Evolutionary conservation across 2,329 filamentous ascomycete species (phyloP).

Genomic region (Cladophialophora immunda): DNA sequence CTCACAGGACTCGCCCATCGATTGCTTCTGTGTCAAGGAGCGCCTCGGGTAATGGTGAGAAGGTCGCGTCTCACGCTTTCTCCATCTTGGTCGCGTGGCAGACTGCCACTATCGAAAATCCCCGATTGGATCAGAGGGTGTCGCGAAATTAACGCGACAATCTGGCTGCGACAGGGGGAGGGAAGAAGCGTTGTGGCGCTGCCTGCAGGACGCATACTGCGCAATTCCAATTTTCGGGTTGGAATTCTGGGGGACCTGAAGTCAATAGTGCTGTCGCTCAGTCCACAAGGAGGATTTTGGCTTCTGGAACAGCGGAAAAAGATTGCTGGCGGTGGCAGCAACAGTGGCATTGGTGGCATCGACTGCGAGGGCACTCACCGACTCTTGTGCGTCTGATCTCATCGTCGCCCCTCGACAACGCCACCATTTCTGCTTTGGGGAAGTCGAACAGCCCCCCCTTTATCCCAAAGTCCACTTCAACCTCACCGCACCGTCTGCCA

Average conservation of each 20-base stretch:
- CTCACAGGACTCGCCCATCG: conserved; percentile 4
- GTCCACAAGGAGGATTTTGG: neutral
- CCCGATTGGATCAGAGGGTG: conserved; percentile 31
- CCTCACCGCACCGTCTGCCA: neutral
- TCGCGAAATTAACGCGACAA: conserved; percentile 41
- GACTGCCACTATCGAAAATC: conserved; percentile 23
- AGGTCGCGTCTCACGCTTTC: conserved; percentile 28
- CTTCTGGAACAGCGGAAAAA: neutral
- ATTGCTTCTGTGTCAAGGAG: conserved; percentile 32
- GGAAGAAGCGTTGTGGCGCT: neutral
- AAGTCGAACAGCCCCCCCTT: neutral
- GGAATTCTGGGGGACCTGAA: neutral
- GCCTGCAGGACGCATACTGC: neutral
- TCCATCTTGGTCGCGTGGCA: conserved; percentile 35
- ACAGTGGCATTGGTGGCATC: neutral
- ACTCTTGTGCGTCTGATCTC: neutral
- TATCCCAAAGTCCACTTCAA: conserved; percentile 2
- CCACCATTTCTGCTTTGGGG: neutral
- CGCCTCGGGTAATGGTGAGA: conserved; percentile 15
- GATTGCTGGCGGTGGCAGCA: neutral
- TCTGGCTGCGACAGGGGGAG: conserved; percentile 22
- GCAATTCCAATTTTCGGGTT: neutral
- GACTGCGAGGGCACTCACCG: neutral
- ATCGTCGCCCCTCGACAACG: neutral
- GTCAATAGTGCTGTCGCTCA: conserved; percentile 2